These are phyloP conservation scores for Brasilioporus rufonigricans DNA, from an alignment of 768 basidiomycete genomes.

Conservation along the genomic window DNA sequence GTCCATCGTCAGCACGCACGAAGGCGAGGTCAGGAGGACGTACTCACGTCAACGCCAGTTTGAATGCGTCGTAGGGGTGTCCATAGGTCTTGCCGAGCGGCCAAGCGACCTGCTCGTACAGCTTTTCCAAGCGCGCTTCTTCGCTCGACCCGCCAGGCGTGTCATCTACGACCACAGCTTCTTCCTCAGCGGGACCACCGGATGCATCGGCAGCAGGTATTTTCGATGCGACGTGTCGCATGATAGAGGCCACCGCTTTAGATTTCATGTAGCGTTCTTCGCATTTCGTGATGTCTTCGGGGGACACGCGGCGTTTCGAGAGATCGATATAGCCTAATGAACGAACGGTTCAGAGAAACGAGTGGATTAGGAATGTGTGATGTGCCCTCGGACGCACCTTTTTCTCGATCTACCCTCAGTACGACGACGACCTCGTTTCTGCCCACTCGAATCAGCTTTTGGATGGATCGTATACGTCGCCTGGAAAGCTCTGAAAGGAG, in stretches of 20 bases:
- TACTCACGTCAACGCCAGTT: slow-evolving; percentile 87
- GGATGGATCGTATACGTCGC: slow-evolving; percentile 93
- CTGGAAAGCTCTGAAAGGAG: slow-evolving; percentile 96
- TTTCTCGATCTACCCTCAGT: slow-evolving; percentile 97
- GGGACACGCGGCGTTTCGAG: slow-evolving; percentile 95
- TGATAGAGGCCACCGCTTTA: slow-evolving; percentile 91
- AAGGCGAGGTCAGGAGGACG: not conserved
- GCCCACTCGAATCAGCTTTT: slow-evolving; percentile 96
- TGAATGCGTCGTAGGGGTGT: slow-evolving; percentile 97
- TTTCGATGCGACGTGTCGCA: slow-evolving; percentile 87
- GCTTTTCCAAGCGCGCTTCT: slow-evolving; percentile 75
- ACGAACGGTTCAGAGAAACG: too few relatives aligned
- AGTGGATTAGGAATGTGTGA: not conserved
- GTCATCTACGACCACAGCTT: slow-evolving; percentile 23
- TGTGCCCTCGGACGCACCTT: slow-evolving; percentile 53
- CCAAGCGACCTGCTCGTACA: slow-evolving; percentile 93
- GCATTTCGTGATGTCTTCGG: slow-evolving; percentile 98
- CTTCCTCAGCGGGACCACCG: slow-evolving; percentile 26
- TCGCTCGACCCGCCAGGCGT: slow-evolving; percentile 47
- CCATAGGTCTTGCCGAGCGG: slow-evolving; percentile 90
- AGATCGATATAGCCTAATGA: slow-evolving; percentile 92
- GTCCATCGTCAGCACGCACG: not conserved
- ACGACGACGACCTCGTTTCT: slow-evolving; percentile 99
- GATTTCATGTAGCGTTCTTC: slow-evolving; percentile 99
- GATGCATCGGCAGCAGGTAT: slow-evolving; percentile 50